Base-by-base conservation (phyloP, 495 filamentous ascomycete species). In the Podospora appendiculata region DNA sequence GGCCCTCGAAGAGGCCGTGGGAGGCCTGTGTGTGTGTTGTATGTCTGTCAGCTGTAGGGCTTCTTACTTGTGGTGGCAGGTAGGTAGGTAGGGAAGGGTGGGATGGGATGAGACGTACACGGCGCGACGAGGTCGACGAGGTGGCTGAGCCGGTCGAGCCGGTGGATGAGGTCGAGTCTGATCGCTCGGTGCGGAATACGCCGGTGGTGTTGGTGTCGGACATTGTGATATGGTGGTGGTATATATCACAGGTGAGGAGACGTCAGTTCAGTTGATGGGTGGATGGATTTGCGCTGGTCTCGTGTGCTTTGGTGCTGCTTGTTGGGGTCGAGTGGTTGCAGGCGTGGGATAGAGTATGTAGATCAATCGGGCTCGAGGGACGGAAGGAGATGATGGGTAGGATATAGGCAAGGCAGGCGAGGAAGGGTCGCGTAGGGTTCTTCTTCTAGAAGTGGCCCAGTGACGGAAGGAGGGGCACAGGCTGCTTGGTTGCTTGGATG, bases 1-100 rank as follows among this genome's bases (percentile, higher is more conserved):
- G 67, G 38, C 60, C 55, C 12, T 75, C 68, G 58, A 75, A 76
- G 35, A 67, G 56, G 13, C 59, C 57, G 34, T 66, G 61, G 0
- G 72, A 75, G 50, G 61, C 52, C 68, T 73, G 10, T 40, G n/a
- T 16, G 1, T 4, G 10, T 1, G 32, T 39, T 36, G 34, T 5
- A 38, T 2, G 13, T 3, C 10, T 38, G 36, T 38, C 13, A 38
- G 17, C 25, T 18, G 41, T 25, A 2, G 25, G 25, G 25, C 2
- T 25, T 25, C 25, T 25, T 25, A 5, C 25, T 25, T 25, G 25
- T 6, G 18, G 7, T 42, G 19, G 38, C 19, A 33, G 35, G 16
- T 3, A 41, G 4, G 2, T 8, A 13, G 47, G 4, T n/a, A 11
- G 14, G 17, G 4, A 11, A 35, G 34, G 16, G 2, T 48, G 25